Evolutionary conservation across 176 grass and related monocot genomes (phyloP), one percentile per base, ranked within the genome.

Genomic region (Carex scoparia): DNA sequence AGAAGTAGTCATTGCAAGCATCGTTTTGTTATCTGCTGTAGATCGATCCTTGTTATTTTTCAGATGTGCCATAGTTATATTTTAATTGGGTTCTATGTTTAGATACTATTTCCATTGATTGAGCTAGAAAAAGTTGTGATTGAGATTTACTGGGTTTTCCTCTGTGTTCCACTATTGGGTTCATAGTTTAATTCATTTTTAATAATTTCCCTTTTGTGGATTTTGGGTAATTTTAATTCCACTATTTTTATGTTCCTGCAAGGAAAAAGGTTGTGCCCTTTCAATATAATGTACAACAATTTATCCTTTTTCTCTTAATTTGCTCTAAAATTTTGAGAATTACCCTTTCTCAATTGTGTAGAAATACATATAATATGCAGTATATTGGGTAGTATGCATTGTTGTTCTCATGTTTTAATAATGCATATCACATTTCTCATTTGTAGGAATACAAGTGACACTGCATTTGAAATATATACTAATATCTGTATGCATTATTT

Each of bases 1-100:
- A 33, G 28, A 35, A 57, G 74, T 79, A 79, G 13, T 2, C 53
- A 79, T 57, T 79, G 28, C 54, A 35, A n/a, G 28, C 49, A 56
- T 58, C 33, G 13, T 35, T 58, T 58, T 7, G 16, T 58, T 35
- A 58, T 31, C 53, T 58, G 13, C 14, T 18, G 49, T 56, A 35
- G 74, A 58, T 79, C 74, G 53, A 58, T 79, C 74, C 28, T 79
- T 79, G 6, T 79, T 9, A 77, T 32, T 77, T 49, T 31, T 30
- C 23, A 76, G 69, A 71, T 15, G 33, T 57, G 13, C 15, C 49
- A 55, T 78, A 31, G 2, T 77, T 78, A 4, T 37, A 7, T 56
- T 54, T 55, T 74, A 27, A 11, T 56, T 55, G 11, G 28, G 4
- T 79, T 57, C 30, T 35, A 78, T 18, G 28, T 79, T 79, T 58